phyloP scores from a whole-genome alignment of 495 filamentous ascomycete species.

The Penicillium bovifimosum region DNA sequence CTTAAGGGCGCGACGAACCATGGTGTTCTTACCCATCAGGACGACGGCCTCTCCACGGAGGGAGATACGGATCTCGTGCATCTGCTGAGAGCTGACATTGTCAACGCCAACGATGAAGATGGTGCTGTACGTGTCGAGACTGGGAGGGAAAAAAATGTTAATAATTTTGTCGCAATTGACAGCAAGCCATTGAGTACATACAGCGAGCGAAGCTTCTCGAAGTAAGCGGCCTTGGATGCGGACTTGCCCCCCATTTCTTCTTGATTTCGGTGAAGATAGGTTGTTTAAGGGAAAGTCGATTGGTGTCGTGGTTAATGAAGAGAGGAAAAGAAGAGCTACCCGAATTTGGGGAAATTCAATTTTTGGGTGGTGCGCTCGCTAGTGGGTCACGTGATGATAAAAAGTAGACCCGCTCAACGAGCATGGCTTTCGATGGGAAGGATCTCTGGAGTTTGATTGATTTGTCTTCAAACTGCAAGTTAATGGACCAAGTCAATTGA shows the following conservation, averaged over 20 bases:
- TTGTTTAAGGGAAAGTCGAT: conserved; percentile 80
- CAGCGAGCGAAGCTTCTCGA: conserved; percentile 91
- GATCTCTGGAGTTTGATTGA: not conserved
- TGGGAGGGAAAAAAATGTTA: not conserved
- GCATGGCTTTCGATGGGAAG: conserved; percentile 10
- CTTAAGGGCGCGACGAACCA: conserved; percentile 98
- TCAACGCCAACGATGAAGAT: conserved; percentile 97
- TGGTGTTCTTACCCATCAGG: conserved; percentile 99
- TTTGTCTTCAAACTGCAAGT: not conserved
- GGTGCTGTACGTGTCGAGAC: conserved; percentile 80
- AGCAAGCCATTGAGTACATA: not conserved
- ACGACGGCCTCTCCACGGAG: conserved; percentile 87
- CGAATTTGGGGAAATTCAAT: conserved; percentile 27
- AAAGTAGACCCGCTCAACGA: conserved; percentile 2
- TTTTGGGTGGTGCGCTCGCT: conserved; percentile 41
- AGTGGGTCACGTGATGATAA: conserved; percentile 33
- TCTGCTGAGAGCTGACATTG: conserved; percentile 99
- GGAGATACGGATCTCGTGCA: conserved; percentile 96
- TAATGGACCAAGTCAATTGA: not conserved
- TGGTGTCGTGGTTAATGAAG: conserved; percentile 29
- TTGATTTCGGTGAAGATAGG: conserved; percentile 82
- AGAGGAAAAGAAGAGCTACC: conserved; percentile 12
- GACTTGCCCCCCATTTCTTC: conserved; percentile 99
- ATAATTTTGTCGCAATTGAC: not conserved
- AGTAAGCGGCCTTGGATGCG: conserved; percentile 92